phyloP scores from a whole-genome alignment of 2,329 filamentous ascomycete species.

The Pseudogymnoascus sp. region DNA sequence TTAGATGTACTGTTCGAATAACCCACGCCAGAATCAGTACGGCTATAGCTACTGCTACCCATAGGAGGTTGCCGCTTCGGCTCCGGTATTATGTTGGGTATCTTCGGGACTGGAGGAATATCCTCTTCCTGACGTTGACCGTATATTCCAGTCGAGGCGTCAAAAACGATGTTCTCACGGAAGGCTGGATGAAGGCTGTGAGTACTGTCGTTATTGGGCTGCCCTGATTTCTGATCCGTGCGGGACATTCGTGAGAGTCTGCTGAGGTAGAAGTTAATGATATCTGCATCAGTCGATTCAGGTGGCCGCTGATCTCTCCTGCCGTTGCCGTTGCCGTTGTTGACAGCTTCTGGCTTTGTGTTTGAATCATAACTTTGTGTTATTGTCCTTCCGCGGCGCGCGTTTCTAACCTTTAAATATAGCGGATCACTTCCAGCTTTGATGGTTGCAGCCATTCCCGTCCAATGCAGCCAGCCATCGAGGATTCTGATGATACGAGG shows the following conservation, averaged over 20 bases:
- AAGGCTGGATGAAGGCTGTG: conserved; percentile 3
- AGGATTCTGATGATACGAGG: background rate
- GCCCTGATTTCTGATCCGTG: background rate
- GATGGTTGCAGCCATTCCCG: background rate
- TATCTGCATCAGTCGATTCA: background rate
- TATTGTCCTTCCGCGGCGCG: background rate
- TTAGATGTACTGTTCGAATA: background rate
- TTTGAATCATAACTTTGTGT: background rate
- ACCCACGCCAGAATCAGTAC: background rate
- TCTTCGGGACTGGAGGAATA: background rate
- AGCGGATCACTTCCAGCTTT: background rate
- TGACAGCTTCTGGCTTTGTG: background rate
- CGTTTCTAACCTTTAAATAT: background rate
- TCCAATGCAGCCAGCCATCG: conserved; percentile 5
- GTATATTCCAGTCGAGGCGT: background rate
- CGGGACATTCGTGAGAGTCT: background rate
- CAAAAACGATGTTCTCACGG: background rate
- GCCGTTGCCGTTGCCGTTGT: background rate
- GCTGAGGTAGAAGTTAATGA: conserved; percentile 1
- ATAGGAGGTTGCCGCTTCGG: background rate
- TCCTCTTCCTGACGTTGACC: background rate
- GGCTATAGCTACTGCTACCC: background rate
- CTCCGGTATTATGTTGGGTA: background rate
- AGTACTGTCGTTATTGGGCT: background rate
- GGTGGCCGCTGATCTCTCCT: background rate